Percentiles rank a stretch among this genome's conserved stretches.
Conservation (phyloP, 805 yeast species). For the Zygoascus flipseniorum region DNA sequence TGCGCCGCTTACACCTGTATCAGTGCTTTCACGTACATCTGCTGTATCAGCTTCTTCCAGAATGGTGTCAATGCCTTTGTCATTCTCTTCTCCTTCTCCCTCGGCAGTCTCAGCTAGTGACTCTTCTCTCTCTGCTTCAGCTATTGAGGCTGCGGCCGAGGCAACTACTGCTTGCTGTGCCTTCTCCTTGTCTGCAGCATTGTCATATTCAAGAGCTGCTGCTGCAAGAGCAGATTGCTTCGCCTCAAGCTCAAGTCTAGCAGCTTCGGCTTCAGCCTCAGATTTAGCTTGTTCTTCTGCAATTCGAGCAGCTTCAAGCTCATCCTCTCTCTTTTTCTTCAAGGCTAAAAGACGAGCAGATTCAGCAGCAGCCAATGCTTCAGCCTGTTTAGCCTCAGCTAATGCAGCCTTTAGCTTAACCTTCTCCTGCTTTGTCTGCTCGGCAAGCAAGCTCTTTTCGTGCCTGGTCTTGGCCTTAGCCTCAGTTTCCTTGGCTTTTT, state of each 20-base stretch:
- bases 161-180: conserved; percentile 2
- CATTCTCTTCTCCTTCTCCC: conserved; percentile 5
- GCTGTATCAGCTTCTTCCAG: not conserved
- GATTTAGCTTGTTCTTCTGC: conserved; percentile 13
- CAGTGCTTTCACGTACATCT: not conserved
- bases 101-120: not conserved
- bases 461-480: conserved; percentile 19
- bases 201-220: conserved; percentile 18
- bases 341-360: conserved; percentile 15
- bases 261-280: conserved; percentile 13
- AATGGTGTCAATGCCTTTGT: not conserved
- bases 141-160: conserved; percentile 1
- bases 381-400: conserved; percentile 20
- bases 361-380: conserved; percentile 22
- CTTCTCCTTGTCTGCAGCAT: conserved; percentile 12
- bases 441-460: conserved; percentile 12
- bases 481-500: conserved; percentile 17
- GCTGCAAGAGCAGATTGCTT: conserved; percentile 13
- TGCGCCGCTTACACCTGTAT: not conserved
- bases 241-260: conserved; percentile 7
- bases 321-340: conserved; percentile 17
- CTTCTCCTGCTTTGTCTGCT: conserved; percentile 12
- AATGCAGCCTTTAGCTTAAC: conserved; percentile 15
- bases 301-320: conserved; percentile 17
- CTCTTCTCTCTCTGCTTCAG: conserved; percentile 10